These are phyloP conservation scores for Vaccinium myrtillus DNA, from an alignment of 148 eudicot genomes.

Conservation along the genomic window DNA sequence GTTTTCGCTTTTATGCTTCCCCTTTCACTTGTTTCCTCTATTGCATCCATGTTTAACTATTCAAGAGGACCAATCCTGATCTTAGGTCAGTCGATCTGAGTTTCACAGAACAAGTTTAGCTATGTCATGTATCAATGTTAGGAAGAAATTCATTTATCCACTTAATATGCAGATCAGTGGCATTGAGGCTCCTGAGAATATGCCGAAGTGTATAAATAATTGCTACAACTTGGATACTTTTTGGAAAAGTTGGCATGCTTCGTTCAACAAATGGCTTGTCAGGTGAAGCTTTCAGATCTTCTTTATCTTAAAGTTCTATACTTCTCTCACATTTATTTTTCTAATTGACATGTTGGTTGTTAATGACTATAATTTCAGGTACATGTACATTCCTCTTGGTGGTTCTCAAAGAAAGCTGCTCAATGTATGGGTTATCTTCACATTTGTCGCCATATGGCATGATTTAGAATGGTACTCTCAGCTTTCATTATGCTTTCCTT, in stretches of 20 bases:
- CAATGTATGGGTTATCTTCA: conserved; percentile 95
- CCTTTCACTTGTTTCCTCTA: neutral
- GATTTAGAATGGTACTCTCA: conserved; percentile 83
- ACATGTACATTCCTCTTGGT: conserved; percentile 95
- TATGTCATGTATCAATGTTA: neutral
- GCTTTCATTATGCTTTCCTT: neutral
- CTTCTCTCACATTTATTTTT: conserved; percentile 1
- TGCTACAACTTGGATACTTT: conserved; percentile 89
- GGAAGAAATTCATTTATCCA: conserved; percentile 4
- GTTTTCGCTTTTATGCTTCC: neutral
- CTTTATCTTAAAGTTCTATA: neutral
- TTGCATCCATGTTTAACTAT: neutral
- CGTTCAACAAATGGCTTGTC: conserved; percentile 97
- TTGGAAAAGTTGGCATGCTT: conserved; percentile 99
- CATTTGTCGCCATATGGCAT: conserved; percentile 98
- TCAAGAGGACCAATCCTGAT: conserved; percentile 4
- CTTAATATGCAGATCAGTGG: conserved; percentile 59
- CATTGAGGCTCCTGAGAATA: conserved; percentile 88
- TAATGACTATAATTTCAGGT: conserved; percentile 38
- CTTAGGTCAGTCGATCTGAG: neutral
- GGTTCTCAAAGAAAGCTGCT: conserved; percentile 79
- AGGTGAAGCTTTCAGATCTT: conserved; percentile 44
- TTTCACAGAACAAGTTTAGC: neutral
- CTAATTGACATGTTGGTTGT: conserved; percentile 6
- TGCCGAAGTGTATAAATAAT: conserved; percentile 96